Evolutionary conservation across 176 grass and related monocot species (phyloP).

Genomic region (Eragrostis curvula): DNA sequence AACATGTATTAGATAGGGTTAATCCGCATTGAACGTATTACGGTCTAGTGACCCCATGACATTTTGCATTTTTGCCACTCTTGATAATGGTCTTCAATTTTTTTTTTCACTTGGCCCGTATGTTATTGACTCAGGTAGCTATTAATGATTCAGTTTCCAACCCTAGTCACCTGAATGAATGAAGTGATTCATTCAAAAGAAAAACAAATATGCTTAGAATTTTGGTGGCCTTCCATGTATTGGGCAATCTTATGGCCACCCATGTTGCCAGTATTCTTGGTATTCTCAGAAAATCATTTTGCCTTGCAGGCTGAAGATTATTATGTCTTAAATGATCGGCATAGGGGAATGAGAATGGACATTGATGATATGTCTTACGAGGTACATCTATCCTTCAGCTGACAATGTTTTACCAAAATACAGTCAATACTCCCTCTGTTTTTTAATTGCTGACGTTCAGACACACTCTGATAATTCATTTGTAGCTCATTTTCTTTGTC

Average conservation of each 20-base stretch:
- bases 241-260: conserved; percentile 1
- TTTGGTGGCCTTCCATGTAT: background rate
- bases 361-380: conserved; percentile 90
- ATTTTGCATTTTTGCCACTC: background rate
- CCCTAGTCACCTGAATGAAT: background rate
- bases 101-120: background rate
- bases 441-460: too few species aligned
- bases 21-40: background rate
- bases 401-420: background rate
- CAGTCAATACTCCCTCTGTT: too few species aligned
- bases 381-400: conserved; percentile 50
- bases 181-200: background rate
- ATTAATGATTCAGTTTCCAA: background rate
- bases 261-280: background rate
- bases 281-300: conserved; percentile 30
- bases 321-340: conserved; percentile 46
- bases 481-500: too few species aligned
- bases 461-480: too few species aligned
- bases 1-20: background rate
- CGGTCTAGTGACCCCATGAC: background rate
- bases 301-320: conserved; percentile 52
- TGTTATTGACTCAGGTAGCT: background rate
- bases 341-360: conserved; percentile 82
- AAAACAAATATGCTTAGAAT: background rate
- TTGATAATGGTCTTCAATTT: background rate